These are phyloP conservation scores for Cenococcum geophilum DNA, from an alignment of 495 filamentous ascomycete species.

Conservation along the genomic window DNA sequence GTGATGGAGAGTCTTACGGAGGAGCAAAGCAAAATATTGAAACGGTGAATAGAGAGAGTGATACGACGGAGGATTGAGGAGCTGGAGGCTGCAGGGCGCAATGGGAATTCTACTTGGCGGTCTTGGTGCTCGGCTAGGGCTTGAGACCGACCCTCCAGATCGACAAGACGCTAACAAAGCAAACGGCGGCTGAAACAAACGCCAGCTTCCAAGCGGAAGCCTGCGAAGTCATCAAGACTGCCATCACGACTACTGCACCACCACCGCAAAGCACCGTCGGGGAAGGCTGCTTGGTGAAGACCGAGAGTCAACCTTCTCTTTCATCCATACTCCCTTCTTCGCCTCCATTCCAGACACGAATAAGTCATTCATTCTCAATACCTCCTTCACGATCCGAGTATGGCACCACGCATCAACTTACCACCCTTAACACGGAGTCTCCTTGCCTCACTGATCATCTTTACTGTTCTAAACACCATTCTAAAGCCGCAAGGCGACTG, in stretches of 20 bases:
- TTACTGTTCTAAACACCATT: conserved; percentile 76
- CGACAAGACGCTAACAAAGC: background rate
- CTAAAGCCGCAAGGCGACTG: conserved; percentile 55
- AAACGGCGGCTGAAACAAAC: background rate
- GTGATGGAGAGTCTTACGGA: background rate
- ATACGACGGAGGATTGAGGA: conserved; percentile 2
- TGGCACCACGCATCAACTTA: conserved; percentile 84
- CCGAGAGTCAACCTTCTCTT: background rate
- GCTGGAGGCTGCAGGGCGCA: background rate
- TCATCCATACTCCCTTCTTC: background rate
- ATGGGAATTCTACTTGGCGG: background rate
- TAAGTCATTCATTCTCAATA: background rate
- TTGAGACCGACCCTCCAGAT: background rate
- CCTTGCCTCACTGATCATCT: conserved; percentile 63
- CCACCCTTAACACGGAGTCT: conserved; percentile 82
- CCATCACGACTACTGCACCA: no score
- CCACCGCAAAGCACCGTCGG: no score
- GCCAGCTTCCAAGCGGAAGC: background rate
- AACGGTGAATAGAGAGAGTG: background rate
- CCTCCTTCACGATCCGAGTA: conserved; percentile 36
- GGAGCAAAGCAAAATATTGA: background rate
- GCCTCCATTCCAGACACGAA: background rate
- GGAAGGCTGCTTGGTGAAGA: no score
- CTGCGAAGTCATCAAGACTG: no score
- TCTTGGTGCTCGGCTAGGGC: conserved; percentile 1